Conservation (phyloP, 352 stramenopile species). For the Globisporangium okanoganense region DNA sequence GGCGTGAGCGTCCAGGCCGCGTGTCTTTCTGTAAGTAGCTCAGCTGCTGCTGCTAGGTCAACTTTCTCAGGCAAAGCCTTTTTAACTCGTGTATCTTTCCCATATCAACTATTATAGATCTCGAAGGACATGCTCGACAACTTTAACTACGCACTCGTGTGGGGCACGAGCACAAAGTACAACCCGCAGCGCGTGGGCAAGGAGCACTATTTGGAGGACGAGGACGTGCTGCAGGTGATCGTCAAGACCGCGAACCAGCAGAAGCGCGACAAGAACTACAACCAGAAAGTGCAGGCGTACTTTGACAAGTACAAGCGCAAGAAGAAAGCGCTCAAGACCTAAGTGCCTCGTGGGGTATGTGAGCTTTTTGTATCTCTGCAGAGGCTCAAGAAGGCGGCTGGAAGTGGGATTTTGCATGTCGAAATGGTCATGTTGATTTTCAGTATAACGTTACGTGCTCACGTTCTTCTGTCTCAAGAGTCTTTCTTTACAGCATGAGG, state of each 20-base stretch:
- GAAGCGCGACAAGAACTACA: constrained; percentile 98
- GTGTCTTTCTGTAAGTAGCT: constrained; percentile 69
- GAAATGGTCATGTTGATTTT: neutral
- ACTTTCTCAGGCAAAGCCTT: neutral
- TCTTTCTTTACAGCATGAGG: neutral
- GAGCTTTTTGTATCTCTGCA: neutral
- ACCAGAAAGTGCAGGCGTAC: constrained; percentile 93
- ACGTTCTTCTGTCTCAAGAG: neutral
- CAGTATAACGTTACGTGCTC: neutral
- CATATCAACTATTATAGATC: constrained; percentile 43
- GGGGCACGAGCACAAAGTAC: constrained; percentile 98
- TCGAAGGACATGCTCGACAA: constrained; percentile 93
- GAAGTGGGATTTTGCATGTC: neutral
- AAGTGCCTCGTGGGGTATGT: constrained; percentile 12
- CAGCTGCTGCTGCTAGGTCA: neutral
- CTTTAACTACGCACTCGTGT: constrained; percentile 98
- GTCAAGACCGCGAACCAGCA: constrained; percentile 98
- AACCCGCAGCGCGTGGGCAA: constrained; percentile 96
- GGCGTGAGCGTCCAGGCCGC: constrained; percentile 77
- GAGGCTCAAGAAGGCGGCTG: neutral
- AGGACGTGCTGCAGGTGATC: constrained; percentile 98
- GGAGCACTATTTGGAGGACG: constrained; percentile 94
- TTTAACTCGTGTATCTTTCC: neutral
- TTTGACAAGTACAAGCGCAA: constrained; percentile 96
- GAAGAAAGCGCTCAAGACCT: constrained; percentile 93